phyloP scores from a whole-genome alignment of 306 rosid genomes.

The Vigna trinervia region DNA sequence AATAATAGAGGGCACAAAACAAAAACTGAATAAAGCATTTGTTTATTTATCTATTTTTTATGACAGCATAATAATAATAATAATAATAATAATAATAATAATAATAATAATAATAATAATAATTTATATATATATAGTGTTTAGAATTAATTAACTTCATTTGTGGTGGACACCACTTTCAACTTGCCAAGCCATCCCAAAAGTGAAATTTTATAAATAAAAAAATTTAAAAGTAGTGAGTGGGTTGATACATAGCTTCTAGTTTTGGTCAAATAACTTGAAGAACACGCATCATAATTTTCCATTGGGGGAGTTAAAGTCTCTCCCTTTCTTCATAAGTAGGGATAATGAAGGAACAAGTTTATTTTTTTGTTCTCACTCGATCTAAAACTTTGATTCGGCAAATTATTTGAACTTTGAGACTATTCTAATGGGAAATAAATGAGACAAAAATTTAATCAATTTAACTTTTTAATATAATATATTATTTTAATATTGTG shows the following conservation, averaged over 20 bases:
- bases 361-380: too few relatives aligned
- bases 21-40: constrained; percentile 2
- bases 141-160: neutral
- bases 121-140: too few relatives aligned
- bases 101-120: neutral
- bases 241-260: constrained; percentile 22
- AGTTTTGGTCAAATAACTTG: constrained; percentile 5
- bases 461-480: too few relatives aligned
- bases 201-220: constrained; percentile 37
- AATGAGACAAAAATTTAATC: too few relatives aligned
- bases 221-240: neutral
- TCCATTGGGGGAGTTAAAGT: neutral
- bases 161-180: constrained; percentile 40
- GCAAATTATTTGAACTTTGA: too few relatives aligned
- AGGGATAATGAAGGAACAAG: too few relatives aligned
- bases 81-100: constrained; percentile 2
- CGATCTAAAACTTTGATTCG: too few relatives aligned
- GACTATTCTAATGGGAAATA: too few relatives aligned
- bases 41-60: too few relatives aligned
- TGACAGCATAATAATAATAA: neutral
- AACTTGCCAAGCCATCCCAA: constrained; percentile 42
- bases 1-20: constrained; percentile 26
- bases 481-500: too few relatives aligned
- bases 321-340: too few relatives aligned
- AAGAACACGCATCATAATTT: neutral